These are phyloP conservation scores for Onygenales sp. DNA, from an alignment of 2,329 filamentous ascomycete species.

Conservation along the genomic window DNA sequence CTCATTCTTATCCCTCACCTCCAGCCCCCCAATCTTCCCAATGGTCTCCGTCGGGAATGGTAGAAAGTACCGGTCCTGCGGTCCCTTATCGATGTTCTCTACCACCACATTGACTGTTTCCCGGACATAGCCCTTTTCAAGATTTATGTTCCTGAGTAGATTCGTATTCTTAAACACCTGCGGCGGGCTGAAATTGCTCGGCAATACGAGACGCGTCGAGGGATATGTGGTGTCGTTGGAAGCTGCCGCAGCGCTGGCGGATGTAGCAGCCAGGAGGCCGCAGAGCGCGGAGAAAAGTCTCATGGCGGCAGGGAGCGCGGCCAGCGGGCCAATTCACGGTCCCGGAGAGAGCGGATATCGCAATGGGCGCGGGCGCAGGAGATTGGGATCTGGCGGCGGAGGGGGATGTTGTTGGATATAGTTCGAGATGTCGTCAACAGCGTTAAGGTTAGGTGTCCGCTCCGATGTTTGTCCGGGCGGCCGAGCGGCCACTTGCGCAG, in stretches of 20 bases:
- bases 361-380: background rate
- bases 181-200: slow-evolving; percentile 62
- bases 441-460: slow-evolving; percentile 30
- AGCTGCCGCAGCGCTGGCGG: slow-evolving; percentile 17
- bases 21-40: slow-evolving; percentile 69
- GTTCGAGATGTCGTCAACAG: background rate
- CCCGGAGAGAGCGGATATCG: slow-evolving; percentile 4
- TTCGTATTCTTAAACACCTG: slow-evolving; percentile 93
- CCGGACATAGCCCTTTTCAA: slow-evolving; percentile 86
- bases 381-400: background rate
- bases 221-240: slow-evolving; percentile 19
- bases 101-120: slow-evolving; percentile 91
- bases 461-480: background rate
- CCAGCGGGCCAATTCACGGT: slow-evolving; percentile 19
- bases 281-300: slow-evolving; percentile 30
- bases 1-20: slow-evolving; percentile 89
- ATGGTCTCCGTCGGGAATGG: slow-evolving; percentile 73
- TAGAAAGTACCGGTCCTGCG: slow-evolving; percentile 84
- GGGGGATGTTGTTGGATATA: slow-evolving; percentile 11
- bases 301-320: slow-evolving; percentile 25
- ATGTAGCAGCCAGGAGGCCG: slow-evolving; percentile 23
- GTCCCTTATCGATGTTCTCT: slow-evolving; percentile 69
- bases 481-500: background rate
- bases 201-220: slow-evolving; percentile 26
- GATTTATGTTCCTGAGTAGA: slow-evolving; percentile 76